phyloP scores from a whole-genome alignment of 225 moss, liverwort and hornwort genomes.

The Antitrichia curtipendula region DNA sequence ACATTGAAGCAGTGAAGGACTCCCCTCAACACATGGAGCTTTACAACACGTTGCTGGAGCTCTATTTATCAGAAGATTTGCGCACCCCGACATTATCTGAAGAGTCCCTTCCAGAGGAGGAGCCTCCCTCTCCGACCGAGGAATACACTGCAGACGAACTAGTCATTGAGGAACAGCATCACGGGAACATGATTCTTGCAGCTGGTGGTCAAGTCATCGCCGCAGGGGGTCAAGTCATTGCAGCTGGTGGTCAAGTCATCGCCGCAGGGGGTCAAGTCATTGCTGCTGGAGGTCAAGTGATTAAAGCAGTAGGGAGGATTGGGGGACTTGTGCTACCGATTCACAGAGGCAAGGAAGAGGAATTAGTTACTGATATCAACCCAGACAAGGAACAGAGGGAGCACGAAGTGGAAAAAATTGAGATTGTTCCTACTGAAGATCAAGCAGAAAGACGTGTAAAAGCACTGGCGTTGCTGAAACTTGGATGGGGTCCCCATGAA shows the following conservation, averaged over 20 bases:
- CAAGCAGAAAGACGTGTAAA: constrained; percentile 55
- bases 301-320: constrained; percentile 46
- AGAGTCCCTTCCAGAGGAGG: constrained; percentile 25
- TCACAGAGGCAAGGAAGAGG: constrained; percentile 15
- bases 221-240: constrained; percentile 50
- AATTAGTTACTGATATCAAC: constrained; percentile 6
- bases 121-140: constrained; percentile 19
- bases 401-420: constrained; percentile 34
- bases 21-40: constrained; percentile 71
- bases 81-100: constrained; percentile 56
- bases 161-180: constrained; percentile 5
- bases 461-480: constrained; percentile 72
- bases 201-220: constrained; percentile 54
- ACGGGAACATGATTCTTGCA: constrained; percentile 43
- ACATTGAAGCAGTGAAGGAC: constrained; percentile 63
- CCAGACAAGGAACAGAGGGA: constrained; percentile 17
- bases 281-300: constrained; percentile 51
- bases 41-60: constrained; percentile 91
- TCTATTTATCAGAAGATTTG: constrained; percentile 84
- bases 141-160: constrained; percentile 17
- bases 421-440: constrained; percentile 54
- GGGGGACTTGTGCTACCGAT: constrained; percentile 53
- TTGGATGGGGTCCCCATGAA: constrained; percentile 95
- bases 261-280: constrained; percentile 53
- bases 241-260: constrained; percentile 47